A percentile compares a stretch with the other conserved stretches of the same genome.
These are phyloP conservation scores for Nidularia sp. DNA, from an alignment of 768 basidiomycete species.

Conservation along the genomic window DNA sequence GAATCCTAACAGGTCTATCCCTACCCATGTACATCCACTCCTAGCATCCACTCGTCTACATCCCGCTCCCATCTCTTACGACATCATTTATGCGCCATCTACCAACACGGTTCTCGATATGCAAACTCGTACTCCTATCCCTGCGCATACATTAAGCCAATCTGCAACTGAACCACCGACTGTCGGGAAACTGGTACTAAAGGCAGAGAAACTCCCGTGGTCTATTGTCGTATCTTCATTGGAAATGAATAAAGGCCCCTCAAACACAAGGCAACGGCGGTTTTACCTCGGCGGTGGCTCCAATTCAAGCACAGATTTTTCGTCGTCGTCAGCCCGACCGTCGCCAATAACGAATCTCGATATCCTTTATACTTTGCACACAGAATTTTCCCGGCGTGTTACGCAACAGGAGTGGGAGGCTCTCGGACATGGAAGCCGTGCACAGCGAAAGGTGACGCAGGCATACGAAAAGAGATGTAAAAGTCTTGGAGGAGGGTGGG, in stretches of 20 bases:
- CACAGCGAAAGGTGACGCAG: conserved; percentile 53
- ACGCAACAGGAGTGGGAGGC: conserved; percentile 64
- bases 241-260: neutral
- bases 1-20: conserved; percentile 25
- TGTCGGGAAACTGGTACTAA: conserved; percentile 39
- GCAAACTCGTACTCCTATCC: conserved; percentile 48
- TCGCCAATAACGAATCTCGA: conserved; percentile 56
- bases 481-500: conserved; percentile 62
- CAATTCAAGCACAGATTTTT: neutral
- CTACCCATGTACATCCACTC: conserved; percentile 60
- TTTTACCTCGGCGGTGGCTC: conserved; percentile 2
- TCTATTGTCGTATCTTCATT: conserved; percentile 36
- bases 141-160: conserved; percentile 51
- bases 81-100: conserved; percentile 53
- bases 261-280: neutral
- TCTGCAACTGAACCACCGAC: conserved; percentile 64
- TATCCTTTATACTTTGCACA: conserved; percentile 56
- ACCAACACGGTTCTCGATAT: conserved; percentile 54
- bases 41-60: conserved; percentile 53
- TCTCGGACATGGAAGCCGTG: conserved; percentile 49
- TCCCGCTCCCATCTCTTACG: conserved; percentile 60
- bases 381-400: conserved; percentile 49
- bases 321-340: neutral
- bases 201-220: conserved; percentile 60
- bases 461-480: conserved; percentile 63